phyloP scores from a whole-genome alignment of 1,284 basidiomycete species.

The Anthracocystis panici-leucophaei region DNA sequence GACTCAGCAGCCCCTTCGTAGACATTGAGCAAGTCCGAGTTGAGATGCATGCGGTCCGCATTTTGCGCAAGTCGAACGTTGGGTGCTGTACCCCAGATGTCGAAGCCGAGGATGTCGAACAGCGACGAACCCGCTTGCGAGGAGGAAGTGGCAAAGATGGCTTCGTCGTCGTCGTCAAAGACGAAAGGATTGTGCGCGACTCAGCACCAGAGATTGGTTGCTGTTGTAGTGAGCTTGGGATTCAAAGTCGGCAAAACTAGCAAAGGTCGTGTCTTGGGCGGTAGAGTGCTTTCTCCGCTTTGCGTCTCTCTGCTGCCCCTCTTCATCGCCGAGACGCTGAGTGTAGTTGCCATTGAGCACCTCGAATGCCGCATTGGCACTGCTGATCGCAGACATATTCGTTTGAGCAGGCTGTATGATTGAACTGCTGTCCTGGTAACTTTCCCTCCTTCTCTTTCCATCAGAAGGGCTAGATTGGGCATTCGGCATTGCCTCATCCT shows the following conservation, averaged over 20 bases:
- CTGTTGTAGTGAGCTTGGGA: not conserved
- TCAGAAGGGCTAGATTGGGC: conserved; percentile 3
- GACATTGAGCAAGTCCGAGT: conserved; percentile 34
- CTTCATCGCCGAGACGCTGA: not conserved
- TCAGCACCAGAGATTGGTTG: conserved; percentile 20
- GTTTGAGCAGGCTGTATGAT: conserved; percentile 1
- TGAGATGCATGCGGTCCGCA: conserved; percentile 35
- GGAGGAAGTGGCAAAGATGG: conserved; percentile 1
- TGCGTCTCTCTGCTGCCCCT: not conserved
- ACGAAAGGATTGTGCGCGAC: conserved; percentile 39
- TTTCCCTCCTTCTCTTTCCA: conserved; percentile 13
- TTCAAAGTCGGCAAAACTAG: conserved; percentile 19
- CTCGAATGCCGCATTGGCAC: conserved; percentile 32
- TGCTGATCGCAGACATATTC: conserved; percentile 10
- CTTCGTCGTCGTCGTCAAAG: conserved; percentile 8
- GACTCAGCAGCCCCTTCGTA: conserved; percentile 46
- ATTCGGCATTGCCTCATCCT: not conserved
- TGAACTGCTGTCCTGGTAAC: not conserved
- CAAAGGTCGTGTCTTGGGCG: not conserved
- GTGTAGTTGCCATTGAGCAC: conserved; percentile 18
- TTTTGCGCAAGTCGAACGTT: conserved; percentile 27
- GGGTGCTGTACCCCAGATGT: conserved; percentile 41
- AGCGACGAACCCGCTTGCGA: conserved; percentile 11
- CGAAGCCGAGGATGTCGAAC: conserved; percentile 41
- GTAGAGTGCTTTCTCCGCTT: conserved; percentile 23